phyloP scores from a whole-genome alignment of 140 eudicot species.

The Anethum foeniculum region DNA sequence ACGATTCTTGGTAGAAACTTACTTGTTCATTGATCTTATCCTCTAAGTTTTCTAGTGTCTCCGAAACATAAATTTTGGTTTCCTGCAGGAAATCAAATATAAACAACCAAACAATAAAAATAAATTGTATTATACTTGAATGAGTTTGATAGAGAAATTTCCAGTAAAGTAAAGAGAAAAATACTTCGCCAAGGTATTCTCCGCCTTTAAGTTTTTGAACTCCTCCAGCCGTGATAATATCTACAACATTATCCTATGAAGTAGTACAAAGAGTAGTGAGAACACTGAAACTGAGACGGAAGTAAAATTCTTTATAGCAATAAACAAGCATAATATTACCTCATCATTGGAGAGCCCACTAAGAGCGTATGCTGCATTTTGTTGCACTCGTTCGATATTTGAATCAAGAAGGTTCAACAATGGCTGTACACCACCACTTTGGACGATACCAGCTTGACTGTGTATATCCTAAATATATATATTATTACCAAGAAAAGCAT shows the following conservation, averaged over 20 bases:
- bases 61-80: conserved; percentile 65
- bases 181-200: conserved; percentile 66
- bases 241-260: conserved; percentile 74
- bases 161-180: background rate
- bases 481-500: background rate
- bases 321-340: conserved; percentile 27
- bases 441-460: conserved; percentile 67
- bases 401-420: too few species aligned
- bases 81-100: conserved; percentile 38
- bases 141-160: background rate
- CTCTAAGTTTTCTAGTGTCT: conserved; percentile 73
- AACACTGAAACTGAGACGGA: conserved; percentile 12
- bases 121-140: background rate
- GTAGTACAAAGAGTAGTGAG: background rate
- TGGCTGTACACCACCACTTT: too few species aligned
- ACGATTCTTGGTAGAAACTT: conserved; percentile 16
- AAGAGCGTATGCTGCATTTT: conserved; percentile 20
- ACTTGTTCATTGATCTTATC: conserved; percentile 80
- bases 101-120: background rate
- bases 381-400: background rate
- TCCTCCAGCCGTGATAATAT: conserved; percentile 65
- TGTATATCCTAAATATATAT: conserved; percentile 52
- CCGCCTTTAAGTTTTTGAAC: conserved; percentile 71
- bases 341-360: conserved; percentile 82
- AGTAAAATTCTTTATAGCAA: background rate